phyloP scores from a whole-genome alignment of 371 early-diverging fungal genomes.

The Cladochytrium tenue region DNA sequence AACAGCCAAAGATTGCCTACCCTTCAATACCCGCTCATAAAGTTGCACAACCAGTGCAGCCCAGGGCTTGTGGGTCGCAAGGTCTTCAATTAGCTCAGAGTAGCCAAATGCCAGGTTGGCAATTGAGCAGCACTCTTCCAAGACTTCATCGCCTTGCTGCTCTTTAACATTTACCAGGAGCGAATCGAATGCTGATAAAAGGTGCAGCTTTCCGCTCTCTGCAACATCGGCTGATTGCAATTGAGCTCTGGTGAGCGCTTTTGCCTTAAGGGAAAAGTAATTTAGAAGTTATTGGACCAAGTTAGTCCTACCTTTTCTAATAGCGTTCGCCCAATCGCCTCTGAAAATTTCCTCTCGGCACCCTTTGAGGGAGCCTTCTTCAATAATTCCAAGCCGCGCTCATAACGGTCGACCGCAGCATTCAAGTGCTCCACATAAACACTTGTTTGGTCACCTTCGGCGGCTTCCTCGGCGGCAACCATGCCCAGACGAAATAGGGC shows the following conservation, averaged over 20 bases:
- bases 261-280: too few relatives aligned
- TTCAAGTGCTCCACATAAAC: conserved; percentile 16
- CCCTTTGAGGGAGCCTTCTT: background rate
- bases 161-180: too few relatives aligned
- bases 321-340: conserved; percentile 13
- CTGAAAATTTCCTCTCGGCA: conserved; percentile 16
- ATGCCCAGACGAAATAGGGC: conserved; percentile 23
- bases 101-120: background rate
- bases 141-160: too few relatives aligned
- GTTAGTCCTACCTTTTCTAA: conserved; percentile 16
- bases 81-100: background rate
- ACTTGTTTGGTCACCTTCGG: background rate
- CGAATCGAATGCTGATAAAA: too few relatives aligned
- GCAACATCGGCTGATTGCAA: too few relatives aligned
- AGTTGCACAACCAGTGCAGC: too few relatives aligned
- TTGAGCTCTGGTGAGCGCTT: too few relatives aligned
- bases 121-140: background rate
- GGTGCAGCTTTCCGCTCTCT: too few relatives aligned
- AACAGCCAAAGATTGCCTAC: too few relatives aligned
- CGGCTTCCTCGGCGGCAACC: conserved; percentile 3
- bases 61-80: background rate
- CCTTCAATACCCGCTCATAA: too few relatives aligned
- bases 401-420: conserved; percentile 28
- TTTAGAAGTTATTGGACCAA: too few relatives aligned
- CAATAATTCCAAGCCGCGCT: conserved; percentile 17